These are phyloP conservation scores for Alternaria sp. DNA, from an alignment of 2,329 filamentous ascomycete genomes.

Conservation along the genomic window DNA sequence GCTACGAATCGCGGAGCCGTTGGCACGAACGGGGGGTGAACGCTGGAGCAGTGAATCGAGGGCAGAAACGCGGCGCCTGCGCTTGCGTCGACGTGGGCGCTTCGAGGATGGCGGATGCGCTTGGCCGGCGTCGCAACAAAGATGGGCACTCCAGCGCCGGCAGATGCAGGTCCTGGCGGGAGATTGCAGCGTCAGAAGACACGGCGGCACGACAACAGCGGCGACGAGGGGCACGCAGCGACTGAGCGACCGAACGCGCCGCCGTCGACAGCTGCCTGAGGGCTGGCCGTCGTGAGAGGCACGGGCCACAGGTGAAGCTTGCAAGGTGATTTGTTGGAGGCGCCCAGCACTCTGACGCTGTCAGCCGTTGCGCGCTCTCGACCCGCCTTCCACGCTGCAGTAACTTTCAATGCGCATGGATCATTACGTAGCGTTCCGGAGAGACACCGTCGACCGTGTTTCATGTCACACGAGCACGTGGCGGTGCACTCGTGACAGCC, in stretches of 20 bases:
- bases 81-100: conserved; percentile 18
- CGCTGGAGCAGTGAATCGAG: background rate
- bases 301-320: background rate
- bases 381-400: background rate
- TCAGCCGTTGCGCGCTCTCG: conserved; percentile 6
- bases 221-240: conserved; percentile 4
- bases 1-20: conserved; percentile 2
- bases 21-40: conserved; percentile 2
- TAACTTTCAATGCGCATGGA: background rate
- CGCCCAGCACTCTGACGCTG: background rate
- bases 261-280: conserved; percentile 8
- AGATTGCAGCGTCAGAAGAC: background rate
- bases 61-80: conserved; percentile 8
- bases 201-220: background rate
- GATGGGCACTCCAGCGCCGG: conserved; percentile 11
- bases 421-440: background rate
- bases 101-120: conserved; percentile 18
- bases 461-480: conserved; percentile 9
- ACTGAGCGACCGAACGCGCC: background rate
- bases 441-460: background rate
- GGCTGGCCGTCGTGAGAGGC: conserved; percentile 6
- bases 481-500: conserved; percentile 6
- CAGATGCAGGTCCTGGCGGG: conserved; percentile 10
- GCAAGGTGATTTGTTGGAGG: conserved; percentile 10
- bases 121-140: conserved; percentile 19